phyloP scores from a whole-genome alignment of 495 filamentous ascomycete species.

The Hypoxylon fuscum region DNA sequence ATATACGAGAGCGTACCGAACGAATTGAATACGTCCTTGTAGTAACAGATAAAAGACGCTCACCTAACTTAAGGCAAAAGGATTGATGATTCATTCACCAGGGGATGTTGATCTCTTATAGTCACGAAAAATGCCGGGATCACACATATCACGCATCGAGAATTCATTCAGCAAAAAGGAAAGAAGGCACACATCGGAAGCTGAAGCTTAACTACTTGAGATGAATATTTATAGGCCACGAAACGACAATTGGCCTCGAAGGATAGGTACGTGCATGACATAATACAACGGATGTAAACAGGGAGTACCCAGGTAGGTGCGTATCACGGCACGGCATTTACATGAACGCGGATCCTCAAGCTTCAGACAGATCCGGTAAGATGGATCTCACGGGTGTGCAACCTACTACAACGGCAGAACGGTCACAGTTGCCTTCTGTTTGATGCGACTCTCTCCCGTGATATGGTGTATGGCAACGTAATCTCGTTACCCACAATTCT shows the following conservation, averaged over 20 bases:
- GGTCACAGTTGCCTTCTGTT: no score
- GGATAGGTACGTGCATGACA: constrained; percentile 11
- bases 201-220: background rate
- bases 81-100: background rate
- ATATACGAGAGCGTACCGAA: constrained; percentile 36
- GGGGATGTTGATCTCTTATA: background rate
- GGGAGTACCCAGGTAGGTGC: no score
- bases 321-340: constrained; percentile 5
- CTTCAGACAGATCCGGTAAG: constrained; percentile 38
- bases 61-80: background rate
- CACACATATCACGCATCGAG: background rate
- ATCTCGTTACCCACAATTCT: constrained; percentile 8
- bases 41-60: background rate
- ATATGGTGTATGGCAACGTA: background rate
- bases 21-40: background rate
- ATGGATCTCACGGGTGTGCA: constrained; percentile 33
- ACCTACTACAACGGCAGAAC: constrained; percentile 19
- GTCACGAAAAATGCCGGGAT: background rate
- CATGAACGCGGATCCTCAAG: background rate
- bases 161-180: background rate
- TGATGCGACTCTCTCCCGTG: constrained; percentile 22
- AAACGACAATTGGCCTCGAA: constrained; percentile 1
- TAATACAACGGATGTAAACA: constrained; percentile 3
- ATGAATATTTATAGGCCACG: constrained; percentile 15
- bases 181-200: background rate